A percentile compares a stretch with the other conserved stretches of the same genome.
Evolutionary conservation across 257 asterid genomes (phyloP).

Genomic region (Coffea canephora): DNA sequence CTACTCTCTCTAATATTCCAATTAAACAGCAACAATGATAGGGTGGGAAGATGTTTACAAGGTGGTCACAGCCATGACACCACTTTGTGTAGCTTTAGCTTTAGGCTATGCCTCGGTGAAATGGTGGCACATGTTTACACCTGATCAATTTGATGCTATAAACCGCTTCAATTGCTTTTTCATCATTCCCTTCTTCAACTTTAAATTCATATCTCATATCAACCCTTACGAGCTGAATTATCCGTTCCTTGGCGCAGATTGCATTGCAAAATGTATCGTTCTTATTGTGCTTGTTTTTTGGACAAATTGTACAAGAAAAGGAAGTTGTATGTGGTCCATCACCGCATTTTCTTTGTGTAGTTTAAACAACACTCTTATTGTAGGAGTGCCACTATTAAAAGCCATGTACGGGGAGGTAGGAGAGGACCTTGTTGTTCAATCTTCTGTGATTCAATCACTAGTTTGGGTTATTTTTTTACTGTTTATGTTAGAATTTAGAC

Average conservation of each 20-base stretch:
- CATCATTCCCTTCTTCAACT: conserved; percentile 30
- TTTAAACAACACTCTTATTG: conserved; percentile 32
- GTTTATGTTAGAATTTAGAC: conserved; percentile 25
- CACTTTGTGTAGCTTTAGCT: conserved; percentile 26
- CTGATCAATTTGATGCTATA: conserved; percentile 30
- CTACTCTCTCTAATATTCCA: no score
- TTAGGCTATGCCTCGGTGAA: conserved; percentile 32
- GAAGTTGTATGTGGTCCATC: conserved; percentile 22
- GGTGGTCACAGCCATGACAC: conserved; percentile 30
- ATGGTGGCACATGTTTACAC: conserved; percentile 34
- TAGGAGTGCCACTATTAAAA: conserved; percentile 36
- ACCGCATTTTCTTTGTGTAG: conserved; percentile 30
- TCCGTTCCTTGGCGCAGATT: conserved; percentile 14
- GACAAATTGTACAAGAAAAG: conserved; percentile 21
- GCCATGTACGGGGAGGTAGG: conserved; percentile 39
- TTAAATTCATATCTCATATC: conserved; percentile 23
- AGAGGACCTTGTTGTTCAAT: conserved; percentile 32
- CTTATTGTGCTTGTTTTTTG: conserved; percentile 14
- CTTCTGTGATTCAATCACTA: conserved; percentile 27
- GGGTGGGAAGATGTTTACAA: conserved; percentile 29
- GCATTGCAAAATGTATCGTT: conserved; percentile 14
- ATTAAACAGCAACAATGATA: conserved; percentile 20
- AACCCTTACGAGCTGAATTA: conserved; percentile 24
- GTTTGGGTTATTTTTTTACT: conserved; percentile 27
- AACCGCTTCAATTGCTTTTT: conserved; percentile 31